These are phyloP conservation scores for Candida multigemmis DNA, from an alignment of 805 yeast species.

Conservation along the genomic window DNA sequence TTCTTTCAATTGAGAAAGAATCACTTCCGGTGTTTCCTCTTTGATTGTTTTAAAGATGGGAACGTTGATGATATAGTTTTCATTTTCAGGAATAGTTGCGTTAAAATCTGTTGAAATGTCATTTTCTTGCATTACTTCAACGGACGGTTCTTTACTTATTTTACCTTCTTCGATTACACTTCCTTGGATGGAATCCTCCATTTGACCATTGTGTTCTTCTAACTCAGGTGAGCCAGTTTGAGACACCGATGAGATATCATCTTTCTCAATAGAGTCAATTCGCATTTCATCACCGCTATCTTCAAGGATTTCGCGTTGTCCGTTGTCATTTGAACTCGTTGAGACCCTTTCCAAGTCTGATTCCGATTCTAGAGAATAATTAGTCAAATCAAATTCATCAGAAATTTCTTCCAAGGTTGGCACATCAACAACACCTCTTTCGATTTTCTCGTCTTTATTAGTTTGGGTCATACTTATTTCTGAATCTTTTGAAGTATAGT, in stretches of 20 bases:
- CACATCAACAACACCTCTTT: too few relatives aligned
- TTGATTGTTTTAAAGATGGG: constrained; percentile 19
- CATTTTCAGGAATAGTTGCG: too few relatives aligned
- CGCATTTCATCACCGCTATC: too few relatives aligned
- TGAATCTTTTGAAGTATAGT: too few relatives aligned
- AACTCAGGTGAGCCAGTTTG: not conserved
- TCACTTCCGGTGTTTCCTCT: constrained; percentile 15
- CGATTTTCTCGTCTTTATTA: too few relatives aligned
- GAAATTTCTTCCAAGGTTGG: too few relatives aligned
- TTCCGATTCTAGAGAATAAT: too few relatives aligned
- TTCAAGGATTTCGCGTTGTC: too few relatives aligned
- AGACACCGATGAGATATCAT: not conserved
- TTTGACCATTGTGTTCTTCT: not conserved
- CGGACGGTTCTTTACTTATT: not conserved
- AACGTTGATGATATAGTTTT: constrained; percentile 1
- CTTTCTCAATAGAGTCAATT: constrained; percentile 1
- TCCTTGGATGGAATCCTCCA: not conserved
- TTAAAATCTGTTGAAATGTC: too few relatives aligned
- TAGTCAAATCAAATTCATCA: too few relatives aligned
- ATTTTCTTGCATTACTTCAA: too few relatives aligned
- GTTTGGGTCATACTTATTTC: too few relatives aligned
- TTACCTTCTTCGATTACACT: not conserved
- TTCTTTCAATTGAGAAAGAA: constrained; percentile 11
- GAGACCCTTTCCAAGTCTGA: not conserved
- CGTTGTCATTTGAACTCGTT: not conserved